Conservation (phyloP, 2,329 filamentous ascomycete genomes). For the Pseudocercospora musae region DNA sequence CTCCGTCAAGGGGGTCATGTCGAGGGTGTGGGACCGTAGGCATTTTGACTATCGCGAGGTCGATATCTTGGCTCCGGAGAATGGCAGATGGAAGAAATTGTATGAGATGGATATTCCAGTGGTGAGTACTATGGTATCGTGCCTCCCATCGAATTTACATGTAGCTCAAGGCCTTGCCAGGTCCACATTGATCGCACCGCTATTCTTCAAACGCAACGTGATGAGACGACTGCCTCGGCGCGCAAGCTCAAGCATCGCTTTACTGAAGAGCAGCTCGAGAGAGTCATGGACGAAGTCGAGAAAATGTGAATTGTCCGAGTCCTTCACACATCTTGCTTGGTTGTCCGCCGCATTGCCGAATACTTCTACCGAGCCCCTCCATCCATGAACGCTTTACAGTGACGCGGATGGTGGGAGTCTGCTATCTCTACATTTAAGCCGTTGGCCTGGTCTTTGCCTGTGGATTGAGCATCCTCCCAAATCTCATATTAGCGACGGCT, state of each 20-base stretch:
- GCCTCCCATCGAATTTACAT: too few relatives aligned
- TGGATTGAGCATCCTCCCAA: neutral
- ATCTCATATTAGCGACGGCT: neutral
- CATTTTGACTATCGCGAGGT: conserved; percentile 68
- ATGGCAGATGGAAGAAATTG: conserved; percentile 64
- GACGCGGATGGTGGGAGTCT: neutral
- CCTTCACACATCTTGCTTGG: neutral
- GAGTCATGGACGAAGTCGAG: conserved; percentile 62
- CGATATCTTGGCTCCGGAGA: conserved; percentile 63
- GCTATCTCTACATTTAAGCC: neutral
- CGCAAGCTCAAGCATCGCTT: conserved; percentile 78
- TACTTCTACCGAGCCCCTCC: neutral
- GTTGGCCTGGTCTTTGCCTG: neutral
- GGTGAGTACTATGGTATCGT: too few relatives aligned
- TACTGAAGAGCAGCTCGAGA: conserved; percentile 61
- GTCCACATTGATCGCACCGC: conserved; percentile 60
- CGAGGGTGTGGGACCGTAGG: conserved; percentile 62
- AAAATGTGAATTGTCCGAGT: conserved; percentile 13
- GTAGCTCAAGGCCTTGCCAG: conserved; percentile 33
- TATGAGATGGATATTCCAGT: conserved; percentile 83
- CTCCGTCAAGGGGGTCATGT: conserved; percentile 65
- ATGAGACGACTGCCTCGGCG: conserved; percentile 54
- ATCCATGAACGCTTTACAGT: neutral
- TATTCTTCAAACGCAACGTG: conserved; percentile 51
- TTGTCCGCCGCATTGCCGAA: neutral